These are phyloP conservation scores for Cryptococcus sp. DNA, from an alignment of 1,284 basidiomycete genomes.

Conservation along the genomic window DNA sequence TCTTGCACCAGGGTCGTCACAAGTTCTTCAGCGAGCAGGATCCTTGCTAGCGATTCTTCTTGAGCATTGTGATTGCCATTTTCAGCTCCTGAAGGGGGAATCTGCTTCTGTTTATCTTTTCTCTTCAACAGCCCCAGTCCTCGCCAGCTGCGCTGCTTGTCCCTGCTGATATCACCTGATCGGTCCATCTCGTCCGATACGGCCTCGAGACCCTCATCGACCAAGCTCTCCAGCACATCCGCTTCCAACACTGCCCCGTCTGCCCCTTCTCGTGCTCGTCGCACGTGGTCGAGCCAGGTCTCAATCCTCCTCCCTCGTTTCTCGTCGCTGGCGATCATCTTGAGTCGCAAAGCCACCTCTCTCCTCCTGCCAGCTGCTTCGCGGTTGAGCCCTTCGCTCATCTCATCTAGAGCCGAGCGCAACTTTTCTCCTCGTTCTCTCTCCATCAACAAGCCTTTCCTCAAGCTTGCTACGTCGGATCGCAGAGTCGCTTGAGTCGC, in stretches of 20 bases:
- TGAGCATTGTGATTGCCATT: conserved; percentile 13
- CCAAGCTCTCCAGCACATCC: conserved; percentile 36
- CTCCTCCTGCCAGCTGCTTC: conserved; percentile 73
- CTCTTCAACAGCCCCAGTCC: conserved; percentile 11
- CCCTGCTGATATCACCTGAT: conserved; percentile 4
- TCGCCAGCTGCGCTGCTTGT: conserved; percentile 29
- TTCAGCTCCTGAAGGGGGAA: not conserved
- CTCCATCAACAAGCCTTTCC: conserved; percentile 29
- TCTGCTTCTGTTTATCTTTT: conserved; percentile 8
- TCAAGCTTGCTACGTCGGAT: conserved; percentile 33
- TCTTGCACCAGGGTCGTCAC: conserved; percentile 66
- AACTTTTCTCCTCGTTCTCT: conserved; percentile 56
- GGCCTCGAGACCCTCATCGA: conserved; percentile 63
- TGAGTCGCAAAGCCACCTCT: conserved; percentile 69
- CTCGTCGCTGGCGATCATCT: conserved; percentile 70
- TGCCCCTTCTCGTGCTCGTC: conserved; percentile 34
- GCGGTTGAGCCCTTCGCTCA: conserved; percentile 69
- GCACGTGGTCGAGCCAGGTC: conserved; percentile 48
- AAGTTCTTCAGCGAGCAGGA: conserved; percentile 63
- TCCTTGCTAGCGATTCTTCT: conserved; percentile 57
- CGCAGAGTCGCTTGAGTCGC: conserved; percentile 64
- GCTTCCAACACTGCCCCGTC: conserved; percentile 39
- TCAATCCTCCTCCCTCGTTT: conserved; percentile 44
- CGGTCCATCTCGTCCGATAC: conserved; percentile 8
- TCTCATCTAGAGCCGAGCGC: conserved; percentile 67